Conservation (phyloP, 345 rosid genomes). For the Hibiscus trionum region DNA sequence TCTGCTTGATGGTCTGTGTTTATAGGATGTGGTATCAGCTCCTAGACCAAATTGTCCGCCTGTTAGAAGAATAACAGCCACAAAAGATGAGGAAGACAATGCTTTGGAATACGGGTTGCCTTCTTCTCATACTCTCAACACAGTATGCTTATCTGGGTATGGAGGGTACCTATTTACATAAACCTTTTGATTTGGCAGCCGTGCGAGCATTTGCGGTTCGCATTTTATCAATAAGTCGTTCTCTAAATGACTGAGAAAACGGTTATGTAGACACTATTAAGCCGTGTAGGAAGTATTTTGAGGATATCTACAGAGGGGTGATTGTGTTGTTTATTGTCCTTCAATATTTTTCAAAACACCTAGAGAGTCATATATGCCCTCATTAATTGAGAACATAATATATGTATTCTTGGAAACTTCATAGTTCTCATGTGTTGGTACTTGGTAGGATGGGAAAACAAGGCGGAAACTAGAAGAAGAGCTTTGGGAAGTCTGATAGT, state of each 20-base stretch:
- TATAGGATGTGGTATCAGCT: slow-evolving; percentile 88
- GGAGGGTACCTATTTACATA: slow-evolving; percentile 13
- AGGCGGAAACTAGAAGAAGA: neutral
- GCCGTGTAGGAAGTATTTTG: neutral
- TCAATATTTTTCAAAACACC: neutral
- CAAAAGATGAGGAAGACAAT: slow-evolving; percentile 93
- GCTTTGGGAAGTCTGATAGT: neutral
- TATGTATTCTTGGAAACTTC: slow-evolving; percentile 1
- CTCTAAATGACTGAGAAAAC: neutral
- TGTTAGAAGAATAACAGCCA: slow-evolving; percentile 71
- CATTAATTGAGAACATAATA: neutral
- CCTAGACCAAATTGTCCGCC: slow-evolving; percentile 95
- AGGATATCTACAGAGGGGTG: neutral
- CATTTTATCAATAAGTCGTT: neutral
- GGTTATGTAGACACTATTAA: neutral
- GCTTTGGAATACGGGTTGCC: slow-evolving; percentile 97
- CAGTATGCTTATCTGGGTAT: slow-evolving; percentile 92
- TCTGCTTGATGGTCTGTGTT: slow-evolving; percentile 6
- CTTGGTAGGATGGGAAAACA: neutral
- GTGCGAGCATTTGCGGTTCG: neutral
- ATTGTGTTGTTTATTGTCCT: neutral
- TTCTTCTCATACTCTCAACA: slow-evolving; percentile 94
- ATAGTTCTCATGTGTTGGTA: neutral
- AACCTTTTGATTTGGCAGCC: neutral
- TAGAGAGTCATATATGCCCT: neutral